A percentile compares a stretch with the other conserved stretches of the same genome.
phyloP scores from a whole-genome alignment of 352 stramenopile genomes.

The Phytophthora fragariae region DNA sequence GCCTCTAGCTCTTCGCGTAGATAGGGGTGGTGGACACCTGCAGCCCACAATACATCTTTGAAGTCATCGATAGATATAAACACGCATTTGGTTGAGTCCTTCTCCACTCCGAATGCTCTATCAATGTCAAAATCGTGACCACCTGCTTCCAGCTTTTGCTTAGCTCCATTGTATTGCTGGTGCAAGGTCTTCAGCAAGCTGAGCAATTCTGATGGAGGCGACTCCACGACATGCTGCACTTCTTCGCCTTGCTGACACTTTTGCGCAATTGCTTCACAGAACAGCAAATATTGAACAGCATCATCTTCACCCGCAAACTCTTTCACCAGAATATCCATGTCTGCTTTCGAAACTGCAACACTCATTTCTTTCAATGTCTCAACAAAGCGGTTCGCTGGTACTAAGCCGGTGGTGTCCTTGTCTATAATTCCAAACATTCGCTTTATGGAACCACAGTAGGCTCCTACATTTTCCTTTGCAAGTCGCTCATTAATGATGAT shows the following conservation, averaged over 20 bases:
- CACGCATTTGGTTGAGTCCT: slow-evolving; percentile 45
- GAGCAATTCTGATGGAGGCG: slow-evolving; percentile 53
- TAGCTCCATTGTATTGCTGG: slow-evolving; percentile 45
- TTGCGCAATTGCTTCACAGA: slow-evolving; percentile 64
- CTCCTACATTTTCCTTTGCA: slow-evolving; percentile 43
- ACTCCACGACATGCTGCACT: slow-evolving; percentile 20
- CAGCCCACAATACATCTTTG: slow-evolving; percentile 75
- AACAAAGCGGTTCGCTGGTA: slow-evolving; percentile 56
- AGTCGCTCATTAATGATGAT: slow-evolving; percentile 64
- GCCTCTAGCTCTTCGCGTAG: slow-evolving; percentile 71
- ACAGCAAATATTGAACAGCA: slow-evolving; percentile 56
- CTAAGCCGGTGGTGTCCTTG: slow-evolving; percentile 66
- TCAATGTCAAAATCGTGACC: slow-evolving; percentile 56
- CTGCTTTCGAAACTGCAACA: slow-evolving; percentile 43
- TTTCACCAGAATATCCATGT: slow-evolving; percentile 53
- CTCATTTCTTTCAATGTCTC: slow-evolving; percentile 75
- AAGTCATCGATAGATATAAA: slow-evolving; percentile 68
- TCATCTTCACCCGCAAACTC: slow-evolving; percentile 52
- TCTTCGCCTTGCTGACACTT: slow-evolving; percentile 53
- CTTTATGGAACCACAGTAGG: slow-evolving; percentile 75
- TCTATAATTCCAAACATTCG: slow-evolving; percentile 86
- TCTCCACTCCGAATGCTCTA: slow-evolving; percentile 54
- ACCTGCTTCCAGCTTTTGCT: slow-evolving; percentile 29
- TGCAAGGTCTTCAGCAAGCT: slow-evolving; percentile 62
- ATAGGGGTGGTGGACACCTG: slow-evolving; percentile 69